phyloP scores from a whole-genome alignment of 371 early-diverging fungal species.

The Coemansia sp. region DNA sequence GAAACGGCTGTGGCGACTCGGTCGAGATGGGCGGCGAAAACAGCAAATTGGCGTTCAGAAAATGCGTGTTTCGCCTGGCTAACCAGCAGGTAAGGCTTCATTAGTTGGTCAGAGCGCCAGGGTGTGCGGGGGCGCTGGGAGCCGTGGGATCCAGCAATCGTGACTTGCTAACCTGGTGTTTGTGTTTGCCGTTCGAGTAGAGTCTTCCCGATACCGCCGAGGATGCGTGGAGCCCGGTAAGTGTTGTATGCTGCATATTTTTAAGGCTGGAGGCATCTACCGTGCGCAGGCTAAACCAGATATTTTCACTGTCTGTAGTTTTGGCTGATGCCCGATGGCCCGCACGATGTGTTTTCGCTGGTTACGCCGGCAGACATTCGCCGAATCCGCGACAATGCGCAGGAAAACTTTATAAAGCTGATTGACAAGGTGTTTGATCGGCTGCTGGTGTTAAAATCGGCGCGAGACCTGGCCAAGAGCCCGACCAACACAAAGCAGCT shows the following conservation, averaged over 20 bases:
- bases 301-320: conserved; percentile 52
- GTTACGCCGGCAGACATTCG: conserved; percentile 82
- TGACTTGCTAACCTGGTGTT: not conserved
- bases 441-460: conserved; percentile 55
- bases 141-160: not conserved
- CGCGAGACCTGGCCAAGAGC: conserved; percentile 54
- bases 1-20: not conserved
- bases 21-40: conserved; percentile 82
- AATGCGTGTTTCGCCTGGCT: conserved; percentile 77
- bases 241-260: not conserved
- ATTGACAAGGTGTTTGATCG: conserved; percentile 64
- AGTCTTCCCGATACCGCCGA: conserved; percentile 64
- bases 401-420: conserved; percentile 72
- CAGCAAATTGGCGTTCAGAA: conserved; percentile 84
- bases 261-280: not conserved
- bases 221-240: conserved; percentile 72
- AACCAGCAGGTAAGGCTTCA: conserved; percentile 67
- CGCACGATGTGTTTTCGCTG: conserved; percentile 85
- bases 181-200: conserved; percentile 43
- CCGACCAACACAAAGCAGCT: conserved; percentile 59
- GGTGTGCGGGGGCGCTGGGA: not conserved
- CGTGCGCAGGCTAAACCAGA: no score
- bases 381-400: conserved; percentile 67
- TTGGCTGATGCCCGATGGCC: conserved; percentile 75
- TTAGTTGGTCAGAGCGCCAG: not conserved